Base-by-base conservation (phyloP, 2,329 filamentous ascomycete species). In the Trichoderma sp. region DNA sequence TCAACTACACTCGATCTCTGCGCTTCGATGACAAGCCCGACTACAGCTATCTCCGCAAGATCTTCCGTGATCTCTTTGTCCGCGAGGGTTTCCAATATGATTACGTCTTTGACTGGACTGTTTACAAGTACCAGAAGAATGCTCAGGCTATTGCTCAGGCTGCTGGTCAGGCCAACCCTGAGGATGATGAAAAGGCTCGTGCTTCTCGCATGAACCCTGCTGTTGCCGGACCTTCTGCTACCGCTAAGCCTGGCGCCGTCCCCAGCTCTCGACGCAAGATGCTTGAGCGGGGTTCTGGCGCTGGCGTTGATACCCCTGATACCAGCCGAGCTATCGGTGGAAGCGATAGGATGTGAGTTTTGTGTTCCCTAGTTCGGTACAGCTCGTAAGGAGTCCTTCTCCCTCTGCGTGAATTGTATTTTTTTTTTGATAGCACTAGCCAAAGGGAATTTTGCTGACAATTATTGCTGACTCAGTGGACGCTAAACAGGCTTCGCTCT, bases 121-220 rank as follows among this genome's bases (percentile, higher is more conserved):
- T 98, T 77, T 98, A 97, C 89, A 98, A 98, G 86, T 97, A 98
- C 87, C 94, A 97, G 88, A 97, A 97, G 90, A 98, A 97, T 76
- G 94, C 94, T 67, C 93, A 96, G 84, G 94, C 94, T 77, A 97
- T 97, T 80, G 92, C 93, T 75, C 91, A 95, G 81, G 92, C 91
- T 75, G 90, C 89, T 73, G 90, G 87, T 74, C 84, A 88, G 77
- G 83, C 83, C 69, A 85, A 87, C 80, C 88, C 87, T 74, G 91
- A 94, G 73, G 89, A 89, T 51, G 91, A 94, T 21, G 92, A 96
- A 77, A 93, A 94, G 83, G 85, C 86, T 73, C 88, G 88, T 74
- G 89, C 89, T 79, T 86, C 86, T 76, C 89, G 89, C 77, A 88
- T 89, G 75, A 87, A 85, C 73, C 86, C 87, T 76, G 88, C 90